phyloP scores from a whole-genome alignment of 768 basidiomycete genomes.

The Mycena pura region DNA sequence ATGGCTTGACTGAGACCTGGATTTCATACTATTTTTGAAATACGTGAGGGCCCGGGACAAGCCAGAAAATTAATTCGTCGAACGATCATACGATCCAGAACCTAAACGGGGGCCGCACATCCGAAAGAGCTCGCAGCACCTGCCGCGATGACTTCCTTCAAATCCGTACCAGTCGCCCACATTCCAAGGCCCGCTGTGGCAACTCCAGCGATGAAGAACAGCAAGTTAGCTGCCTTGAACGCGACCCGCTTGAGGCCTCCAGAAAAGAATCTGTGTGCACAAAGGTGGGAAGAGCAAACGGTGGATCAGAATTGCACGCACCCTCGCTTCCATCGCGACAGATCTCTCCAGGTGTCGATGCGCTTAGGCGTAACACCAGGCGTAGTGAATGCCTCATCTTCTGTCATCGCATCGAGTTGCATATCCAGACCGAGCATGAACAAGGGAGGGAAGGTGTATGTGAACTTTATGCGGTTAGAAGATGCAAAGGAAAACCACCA shows the following conservation, averaged over 20 bases:
- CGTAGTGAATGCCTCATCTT: conserved; percentile 10
- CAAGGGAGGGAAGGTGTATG: conserved; percentile 13
- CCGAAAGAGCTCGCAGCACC: conserved; percentile 9
- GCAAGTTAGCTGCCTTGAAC: conserved; percentile 7
- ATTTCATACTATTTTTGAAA: background rate
- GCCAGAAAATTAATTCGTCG: background rate
- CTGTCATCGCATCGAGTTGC: conserved; percentile 9
- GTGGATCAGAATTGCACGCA: conserved; percentile 6
- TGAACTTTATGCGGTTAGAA: conserved; percentile 10
- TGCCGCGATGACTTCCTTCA: conserved; percentile 4
- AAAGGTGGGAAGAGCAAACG: conserved; percentile 5
- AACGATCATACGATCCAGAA: conserved; percentile 4
- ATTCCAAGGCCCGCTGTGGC: conserved; percentile 11
- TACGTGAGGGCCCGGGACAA: background rate
- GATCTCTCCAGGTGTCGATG: conserved; percentile 11
- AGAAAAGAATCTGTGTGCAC: conserved; percentile 7
- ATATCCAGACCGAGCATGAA: conserved; percentile 10
- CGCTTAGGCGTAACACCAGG: conserved; percentile 8
- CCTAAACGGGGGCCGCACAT: conserved; percentile 11
- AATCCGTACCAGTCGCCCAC: conserved; percentile 14
- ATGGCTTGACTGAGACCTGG: background rate
- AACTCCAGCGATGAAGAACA: conserved; percentile 6
- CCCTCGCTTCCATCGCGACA: conserved; percentile 12
- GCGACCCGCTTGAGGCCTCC: conserved; percentile 4
- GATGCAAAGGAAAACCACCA: background rate